These are phyloP conservation scores for Dactylellina drechsleri DNA, from an alignment of 2,329 filamentous ascomycete species.

Conservation along the genomic window DNA sequence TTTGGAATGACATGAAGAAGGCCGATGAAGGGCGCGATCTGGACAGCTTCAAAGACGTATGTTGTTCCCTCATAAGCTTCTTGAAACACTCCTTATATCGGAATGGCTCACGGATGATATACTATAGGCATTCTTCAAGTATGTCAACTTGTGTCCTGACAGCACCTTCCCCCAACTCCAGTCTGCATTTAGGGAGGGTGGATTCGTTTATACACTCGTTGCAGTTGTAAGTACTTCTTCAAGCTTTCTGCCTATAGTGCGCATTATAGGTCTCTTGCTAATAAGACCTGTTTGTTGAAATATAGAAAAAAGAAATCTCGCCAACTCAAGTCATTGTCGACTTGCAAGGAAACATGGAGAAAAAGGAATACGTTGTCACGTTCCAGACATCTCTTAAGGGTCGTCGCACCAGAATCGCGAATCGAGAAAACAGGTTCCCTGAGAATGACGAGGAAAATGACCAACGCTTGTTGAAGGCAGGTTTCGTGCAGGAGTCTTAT, in stretches of 20 bases:
- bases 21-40: constrained; percentile 69
- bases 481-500: constrained; percentile 71
- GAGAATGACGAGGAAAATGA: constrained; percentile 70
- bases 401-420: constrained; percentile 61
- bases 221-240: constrained; percentile 63
- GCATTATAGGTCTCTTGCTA: background rate
- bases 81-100: too few relatives aligned
- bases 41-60: constrained; percentile 70
- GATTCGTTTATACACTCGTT: constrained; percentile 71
- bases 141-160: constrained; percentile 70
- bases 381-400: constrained; percentile 72
- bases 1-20: constrained; percentile 69
- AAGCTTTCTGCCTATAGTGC: background rate
- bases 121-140: constrained; percentile 62
- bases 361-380: constrained; percentile 71
- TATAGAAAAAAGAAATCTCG: constrained; percentile 67
- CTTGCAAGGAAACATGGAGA: constrained; percentile 72
- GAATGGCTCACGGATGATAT: too few relatives aligned
- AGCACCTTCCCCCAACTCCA: constrained; percentile 72
- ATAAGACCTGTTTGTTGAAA: constrained; percentile 2
- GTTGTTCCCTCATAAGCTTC: constrained; percentile 60
- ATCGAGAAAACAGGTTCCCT: constrained; percentile 72
- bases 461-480: constrained; percentile 72
- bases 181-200: constrained; percentile 68
- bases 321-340: constrained; percentile 76